Evolutionary conservation across 495 filamentous ascomycete species (phyloP).

Genomic region (Tuber calosporum): DNA sequence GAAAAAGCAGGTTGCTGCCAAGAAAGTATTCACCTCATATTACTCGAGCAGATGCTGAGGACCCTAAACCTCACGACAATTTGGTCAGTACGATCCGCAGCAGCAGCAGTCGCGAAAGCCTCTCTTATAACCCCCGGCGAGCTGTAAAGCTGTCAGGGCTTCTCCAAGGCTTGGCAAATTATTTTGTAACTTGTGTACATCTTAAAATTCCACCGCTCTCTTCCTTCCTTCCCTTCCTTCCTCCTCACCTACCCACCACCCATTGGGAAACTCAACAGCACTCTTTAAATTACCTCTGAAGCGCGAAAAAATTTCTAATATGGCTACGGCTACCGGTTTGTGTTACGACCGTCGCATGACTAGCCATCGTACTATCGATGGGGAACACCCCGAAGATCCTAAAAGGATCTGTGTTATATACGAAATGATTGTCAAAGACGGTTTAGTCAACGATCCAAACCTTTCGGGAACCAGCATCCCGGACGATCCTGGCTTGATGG

Average conservation of each 20-base stretch:
- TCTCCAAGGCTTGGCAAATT: neutral
- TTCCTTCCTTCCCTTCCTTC: neutral
- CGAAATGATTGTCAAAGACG: conserved; percentile 68
- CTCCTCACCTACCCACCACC: neutral
- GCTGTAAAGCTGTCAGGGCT: neutral
- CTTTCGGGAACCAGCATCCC: conserved; percentile 49
- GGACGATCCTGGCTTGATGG: conserved; percentile 55
- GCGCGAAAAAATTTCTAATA: neutral
- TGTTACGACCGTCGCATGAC: conserved; percentile 94
- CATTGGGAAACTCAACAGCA: neutral
- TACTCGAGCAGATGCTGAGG: too few species aligned
- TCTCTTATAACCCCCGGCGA: neutral
- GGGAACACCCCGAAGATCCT: conserved; percentile 90
- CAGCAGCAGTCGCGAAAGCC: neutral
- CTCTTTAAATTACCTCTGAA: neutral
- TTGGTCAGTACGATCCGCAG: neutral
- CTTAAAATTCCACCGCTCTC: neutral
- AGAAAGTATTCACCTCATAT: neutral
- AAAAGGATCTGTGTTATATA: conserved; percentile 83
- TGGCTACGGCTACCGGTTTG: conserved; percentile 66
- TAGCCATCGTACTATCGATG: conserved; percentile 72
- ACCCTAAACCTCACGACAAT: neutral
- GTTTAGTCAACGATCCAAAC: conserved; percentile 58
- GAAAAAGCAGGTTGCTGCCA: neutral
- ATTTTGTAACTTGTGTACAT: neutral